Base-by-base conservation (phyloP, 306 rosid genomes). In the Pueraria montana region DNA sequence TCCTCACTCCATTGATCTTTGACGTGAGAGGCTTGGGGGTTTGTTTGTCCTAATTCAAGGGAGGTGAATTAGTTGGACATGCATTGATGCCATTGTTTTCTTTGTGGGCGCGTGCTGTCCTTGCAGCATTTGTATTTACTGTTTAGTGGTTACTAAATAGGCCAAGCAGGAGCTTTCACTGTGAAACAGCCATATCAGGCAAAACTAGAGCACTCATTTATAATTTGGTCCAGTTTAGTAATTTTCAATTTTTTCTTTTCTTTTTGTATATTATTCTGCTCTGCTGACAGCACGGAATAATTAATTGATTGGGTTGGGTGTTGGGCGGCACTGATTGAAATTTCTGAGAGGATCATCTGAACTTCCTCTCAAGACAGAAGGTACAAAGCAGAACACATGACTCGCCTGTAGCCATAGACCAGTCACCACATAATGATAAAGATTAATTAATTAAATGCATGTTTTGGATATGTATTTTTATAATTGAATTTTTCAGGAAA, bases 101-200 rank as follows among this genome's bases (percentile, higher is more conserved):
- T 46, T 59, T 65, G 83, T 78, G 83, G 86, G 83, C 82, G 78
- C 66, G 48, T 83, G 82, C 42, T 76, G 82, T 76, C 82, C 65
- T 83, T 76, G 23, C 74, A 12, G 48, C n/a, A n/a, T 49, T 36
- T 13, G 32, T 2, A 23, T 36, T 5, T 36, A 40, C 58, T 66
- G n/a, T 23, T 53, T 13, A 42, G 9, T 18, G 63, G 13, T 40
- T 34, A 23, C 61, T 23, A 0, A 30, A 59, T 10, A 83, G 10
- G 79, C 56, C 42, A 20, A 40, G 7, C 34, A 65, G 9, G 40
- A 6, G 40, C 40, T 34, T 34, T 34, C 40, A 34, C 6, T 42
- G 61, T 30, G 38, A 4, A 64, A 36, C 69, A 13, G 27, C 36
- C 52, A 75, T 38, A 65, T 64, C 21, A 38, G 76, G 52, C 8